Base-by-base conservation (phyloP, 78 protist genomes). In the Monosiga brevicollis region DNA sequence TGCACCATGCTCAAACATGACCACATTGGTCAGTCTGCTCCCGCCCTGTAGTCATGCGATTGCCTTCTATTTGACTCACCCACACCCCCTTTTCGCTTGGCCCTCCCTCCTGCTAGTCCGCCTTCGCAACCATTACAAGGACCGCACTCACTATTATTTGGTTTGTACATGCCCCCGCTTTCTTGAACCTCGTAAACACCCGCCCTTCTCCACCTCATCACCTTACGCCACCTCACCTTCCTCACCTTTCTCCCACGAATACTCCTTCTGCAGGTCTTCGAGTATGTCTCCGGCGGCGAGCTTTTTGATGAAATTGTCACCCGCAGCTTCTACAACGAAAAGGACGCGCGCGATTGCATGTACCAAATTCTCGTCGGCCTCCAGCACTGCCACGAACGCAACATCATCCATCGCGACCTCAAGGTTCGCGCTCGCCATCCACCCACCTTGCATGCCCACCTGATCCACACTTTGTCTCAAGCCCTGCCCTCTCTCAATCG, bases 381-480 rank as follows among this genome's bases (percentile, higher is more conserved):
- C 26, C n/a, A 29, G 34, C 89, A 89, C 43, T 42, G 86, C 39
- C 93, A 90, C 80, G 35, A n/a, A 0, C 36, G 0, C 37, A 74
- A 88, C 41, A 86, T 91, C 37, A 38, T 83, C 80, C 94, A 91
- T 32, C 84, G 94, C 23, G 91, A 86, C 72, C 78, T 86, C 74
- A 88, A 91, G 76, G 81, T 49, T 15, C 15, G 62, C 15, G n/a
- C n/a, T n/a, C n/a, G n/a, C n/a, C n/a, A n/a, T n/a, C n/a, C n/a
- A n/a, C n/a, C n/a, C n/a, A n/a, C n/a, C n/a, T n/a, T n/a, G n/a
- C n/a, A n/a, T n/a, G n/a, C n/a, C n/a, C n/a, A n/a, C n/a, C n/a
- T n/a, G n/a, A n/a, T n/a, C n/a, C n/a, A n/a, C 15, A 6, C 62
- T 15, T 49, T 49, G 62, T 49, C 62, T 49, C 62, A 49, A 20